Base-by-base conservation (phyloP, 495 filamentous ascomycete genomes). In the Penicillium salamii region DNA sequence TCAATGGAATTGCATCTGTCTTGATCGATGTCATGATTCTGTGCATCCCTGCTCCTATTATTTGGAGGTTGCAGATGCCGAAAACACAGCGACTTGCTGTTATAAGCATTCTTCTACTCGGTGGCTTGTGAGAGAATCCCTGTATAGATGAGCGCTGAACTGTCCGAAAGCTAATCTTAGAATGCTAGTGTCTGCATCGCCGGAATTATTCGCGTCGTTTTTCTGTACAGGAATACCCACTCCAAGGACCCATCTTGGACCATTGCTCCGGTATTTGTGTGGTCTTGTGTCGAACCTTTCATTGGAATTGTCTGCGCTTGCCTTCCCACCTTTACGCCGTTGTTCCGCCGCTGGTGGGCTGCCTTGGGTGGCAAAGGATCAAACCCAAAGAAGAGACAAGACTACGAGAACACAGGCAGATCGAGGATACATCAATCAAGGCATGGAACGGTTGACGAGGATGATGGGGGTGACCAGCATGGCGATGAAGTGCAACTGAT, bases 211-310 rank as follows among this genome's bases (percentile, higher is more conserved):
- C 51, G 61, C 1, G 26, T 54, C n/a, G 24, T 64, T 12, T 21
- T 58, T 42, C 46, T 59, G 5, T 19, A 52, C 33, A 35, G 42
- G 5, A 33, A 56, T 18, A 50, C 44, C 3, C 41, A 46, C 7
- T 38, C 35, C 8, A 34, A 53, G 31, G 58, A 64, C 20, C 51
- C 50, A 0, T 59, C 54, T 60, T 68, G 71, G 51, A 54, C 53
- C 15, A 60, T 69, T 1, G 56, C 55, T 11, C 59, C 63, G 3
- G 63, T 72, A 1, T 68, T 72, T 18, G 59, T 71, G 41, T 79
- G 75, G 75, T 68, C 66, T 38, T 60, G 64, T 12, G 55, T 74
- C 53, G 77, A 79, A 56, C 62, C 63, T 52, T 70, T 68, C 47
- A 61, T 69, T 9, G 74, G 68, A 34, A 64, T 77, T 7, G 59